A percentile compares a stretch with the other conserved stretches of the same genome.
These are phyloP conservation scores for Pisolithus thermaeus DNA, from an alignment of 1,284 basidiomycete species.

Conservation along the genomic window DNA sequence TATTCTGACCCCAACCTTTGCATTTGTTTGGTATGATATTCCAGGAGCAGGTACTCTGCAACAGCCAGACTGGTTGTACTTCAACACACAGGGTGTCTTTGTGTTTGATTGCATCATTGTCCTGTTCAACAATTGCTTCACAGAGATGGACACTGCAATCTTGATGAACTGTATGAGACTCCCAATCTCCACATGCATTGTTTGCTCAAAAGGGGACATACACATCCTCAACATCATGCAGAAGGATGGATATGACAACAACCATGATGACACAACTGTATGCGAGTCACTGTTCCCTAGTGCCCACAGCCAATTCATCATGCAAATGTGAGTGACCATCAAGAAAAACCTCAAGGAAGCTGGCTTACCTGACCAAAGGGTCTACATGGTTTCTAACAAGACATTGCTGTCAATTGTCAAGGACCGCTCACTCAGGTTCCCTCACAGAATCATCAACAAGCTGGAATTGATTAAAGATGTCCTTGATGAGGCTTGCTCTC, in stretches of 20 bases:
- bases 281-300: constrained; percentile 17
- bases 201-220: constrained; percentile 32
- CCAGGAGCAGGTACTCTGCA: too few relatives aligned
- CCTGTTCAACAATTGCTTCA: constrained; percentile 27
- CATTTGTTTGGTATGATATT: too few relatives aligned
- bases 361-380: constrained; percentile 23
- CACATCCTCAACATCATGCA: constrained; percentile 28
- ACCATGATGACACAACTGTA: constrained; percentile 10
- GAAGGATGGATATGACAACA: constrained; percentile 25
- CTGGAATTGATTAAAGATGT: constrained; percentile 8
- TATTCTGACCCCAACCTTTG: constrained; percentile 25
- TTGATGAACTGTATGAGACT: constrained; percentile 26
- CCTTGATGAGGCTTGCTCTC: constrained; percentile 2
- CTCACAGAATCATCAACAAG: constrained; percentile 8
- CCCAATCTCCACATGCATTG: constrained; percentile 30
- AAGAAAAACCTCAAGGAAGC: constrained; percentile 24
- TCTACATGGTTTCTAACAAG: constrained; percentile 28
- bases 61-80: constrained; percentile 36
- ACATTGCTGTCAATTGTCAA: constrained; percentile 7
- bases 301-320: constrained; percentile 19
- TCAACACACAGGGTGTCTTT: constrained; percentile 33
- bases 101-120: constrained; percentile 32
- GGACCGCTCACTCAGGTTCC: background rate
- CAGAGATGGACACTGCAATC: constrained; percentile 27
- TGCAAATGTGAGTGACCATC: constrained; percentile 25